Evolutionary conservation across 1,284 basidiomycete genomes (phyloP), one percentile per base, ranked within the genome.

Genomic region (Sparassis latifolia): DNA sequence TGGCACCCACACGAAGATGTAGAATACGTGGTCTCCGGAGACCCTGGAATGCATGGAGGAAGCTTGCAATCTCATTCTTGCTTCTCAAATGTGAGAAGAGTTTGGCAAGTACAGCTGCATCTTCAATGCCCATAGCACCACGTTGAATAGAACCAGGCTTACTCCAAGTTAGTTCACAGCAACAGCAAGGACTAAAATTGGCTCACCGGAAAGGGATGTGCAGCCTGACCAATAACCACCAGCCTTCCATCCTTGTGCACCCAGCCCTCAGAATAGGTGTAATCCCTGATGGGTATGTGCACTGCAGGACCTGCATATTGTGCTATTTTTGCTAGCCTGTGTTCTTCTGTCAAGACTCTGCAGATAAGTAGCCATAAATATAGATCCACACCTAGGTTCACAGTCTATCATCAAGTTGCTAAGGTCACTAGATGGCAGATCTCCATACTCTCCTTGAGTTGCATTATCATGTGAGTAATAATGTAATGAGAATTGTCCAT

Each of bases 71-170:
- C 55, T 84, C 80, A 20, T 76, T 74, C n/a, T 64, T 56, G 2
- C 65, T 58, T 46, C 65, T 65, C 3, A 84, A 64, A 59, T 80
- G 78, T 4, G 76, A 75, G 62, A 84, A 82, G 3, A 84, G 64
- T 42, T 73, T 76, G 27, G 72, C 81, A 5, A 84, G 69, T 5
- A 78, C 75, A 2, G 77, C 77, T 3, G 70, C 78, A 53, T 84
- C 82, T 62, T 83, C 81, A 3, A 80, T 60, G 5, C 72, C 66
- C 63, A 83, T 73, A 5, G 73, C 74, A 12, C 69, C 63, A 4
- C 70, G 66, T 59, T 84, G 82, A 6, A 77, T 64, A 0, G 76
- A 71, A 9, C 80, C 79, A 12, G 74, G 68, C 80, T 84, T 5
- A 50, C 38, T 20, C 20, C 20, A 20, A 20, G 20, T 20, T 20